Evolutionary conservation across 2,329 filamentous ascomycete species (phyloP).

Genomic region (Phialocephala sp.): DNA sequence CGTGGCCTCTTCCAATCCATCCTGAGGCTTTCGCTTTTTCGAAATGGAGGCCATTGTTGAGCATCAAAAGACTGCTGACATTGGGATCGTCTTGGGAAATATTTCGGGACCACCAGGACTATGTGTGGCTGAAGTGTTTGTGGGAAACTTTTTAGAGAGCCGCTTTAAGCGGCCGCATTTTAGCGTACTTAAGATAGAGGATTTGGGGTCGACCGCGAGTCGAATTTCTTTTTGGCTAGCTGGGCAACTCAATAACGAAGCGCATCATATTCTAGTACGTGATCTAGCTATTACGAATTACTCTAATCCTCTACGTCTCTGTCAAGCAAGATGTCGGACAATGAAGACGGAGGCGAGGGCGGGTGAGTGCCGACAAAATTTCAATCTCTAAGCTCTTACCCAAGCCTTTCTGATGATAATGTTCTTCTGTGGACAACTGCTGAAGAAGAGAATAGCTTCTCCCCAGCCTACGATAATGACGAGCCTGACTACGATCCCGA

Average conservation of each 20-base stretch:
- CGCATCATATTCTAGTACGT: background rate
- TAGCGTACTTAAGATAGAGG: background rate
- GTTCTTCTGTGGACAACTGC: background rate
- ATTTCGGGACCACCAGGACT: background rate
- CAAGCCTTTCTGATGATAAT: background rate
- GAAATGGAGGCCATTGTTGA: conserved; percentile 34
- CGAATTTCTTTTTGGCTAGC: conserved; percentile 8
- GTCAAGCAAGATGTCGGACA: conserved; percentile 25
- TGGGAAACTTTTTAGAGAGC: too few species aligned
- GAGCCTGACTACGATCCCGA: conserved; percentile 63
- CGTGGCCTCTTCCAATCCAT: conserved; percentile 24
- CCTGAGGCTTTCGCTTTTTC: conserved; percentile 34
- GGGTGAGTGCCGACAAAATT: conserved; percentile 18
- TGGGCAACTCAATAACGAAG: conserved; percentile 3
- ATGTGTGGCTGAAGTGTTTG: background rate
- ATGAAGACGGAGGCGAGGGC: conserved; percentile 26
- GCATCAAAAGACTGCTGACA: too few species aligned
- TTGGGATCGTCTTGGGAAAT: too few species aligned
- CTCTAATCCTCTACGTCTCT: conserved; percentile 1
- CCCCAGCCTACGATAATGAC: conserved; percentile 66
- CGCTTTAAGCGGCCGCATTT: background rate
- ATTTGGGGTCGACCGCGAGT: background rate
- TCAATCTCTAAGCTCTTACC: background rate
- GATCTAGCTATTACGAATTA: background rate
- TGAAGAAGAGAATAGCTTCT: conserved; percentile 19